A percentile compares a stretch with the other conserved stretches of the same genome.
Evolutionary conservation across 495 filamentous ascomycete species (phyloP).

Genomic region (Aspergillus taichungensis): DNA sequence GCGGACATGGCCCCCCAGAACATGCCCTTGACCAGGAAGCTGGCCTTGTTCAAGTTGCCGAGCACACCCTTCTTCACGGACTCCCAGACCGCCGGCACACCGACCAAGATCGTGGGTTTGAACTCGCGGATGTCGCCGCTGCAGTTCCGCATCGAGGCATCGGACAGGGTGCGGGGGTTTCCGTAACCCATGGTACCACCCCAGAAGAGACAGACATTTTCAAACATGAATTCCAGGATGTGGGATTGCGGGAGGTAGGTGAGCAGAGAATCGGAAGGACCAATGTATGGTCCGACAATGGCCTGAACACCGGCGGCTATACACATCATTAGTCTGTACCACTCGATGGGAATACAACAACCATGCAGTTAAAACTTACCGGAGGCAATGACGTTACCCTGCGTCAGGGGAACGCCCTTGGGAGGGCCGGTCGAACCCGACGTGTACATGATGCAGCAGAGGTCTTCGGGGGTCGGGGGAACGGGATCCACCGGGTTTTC

Average conservation of each 20-base stretch:
- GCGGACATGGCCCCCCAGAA: conserved; percentile 88
- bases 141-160: conserved; percentile 84
- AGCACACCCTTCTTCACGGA: conserved; percentile 96
- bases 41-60: conserved; percentile 70
- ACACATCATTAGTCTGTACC: conserved; percentile 1
- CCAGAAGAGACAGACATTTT: conserved; percentile 88
- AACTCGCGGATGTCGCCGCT: conserved; percentile 93
- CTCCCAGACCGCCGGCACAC: conserved; percentile 96
- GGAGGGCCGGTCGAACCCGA: conserved; percentile 95
- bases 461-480: conserved; percentile 72
- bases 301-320: conserved; percentile 79
- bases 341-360: neutral
- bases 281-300: conserved; percentile 76
- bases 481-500: conserved; percentile 75
- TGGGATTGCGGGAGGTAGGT: conserved; percentile 92
- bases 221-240: conserved; percentile 96
- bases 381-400: conserved; percentile 81
- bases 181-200: conserved; percentile 96
- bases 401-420: conserved; percentile 89
- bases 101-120: conserved; percentile 82
- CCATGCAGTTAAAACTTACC: conserved; percentile 42
- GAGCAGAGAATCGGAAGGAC: conserved; percentile 76
- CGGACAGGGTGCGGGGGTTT: conserved; percentile 86
- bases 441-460: conserved; percentile 99
- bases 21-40: conserved; percentile 63